Evolutionary conservation across 2,329 filamentous ascomycete species (phyloP), one percentile per base, ranked within the genome.

Genomic region (Penicillium brasilianum): DNA sequence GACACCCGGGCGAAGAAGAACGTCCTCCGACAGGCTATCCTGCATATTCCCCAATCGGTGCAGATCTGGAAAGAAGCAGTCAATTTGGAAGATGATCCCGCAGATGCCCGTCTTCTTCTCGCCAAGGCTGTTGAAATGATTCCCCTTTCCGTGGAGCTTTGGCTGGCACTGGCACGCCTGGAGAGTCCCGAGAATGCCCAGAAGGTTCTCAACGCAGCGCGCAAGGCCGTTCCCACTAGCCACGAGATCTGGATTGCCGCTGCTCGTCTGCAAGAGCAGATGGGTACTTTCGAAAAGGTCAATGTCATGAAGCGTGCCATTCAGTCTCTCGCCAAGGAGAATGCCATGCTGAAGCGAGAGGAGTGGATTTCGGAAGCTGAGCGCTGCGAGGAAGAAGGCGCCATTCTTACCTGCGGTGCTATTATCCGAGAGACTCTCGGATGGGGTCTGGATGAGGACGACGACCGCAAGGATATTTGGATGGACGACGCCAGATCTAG

Each of bases 51-150:
- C 0, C 92, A 97, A 72, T 98, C 94, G 0, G 95, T 98, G 51
- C 90, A 91, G 44, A 85, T 99, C n/a, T 99, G 95, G 95, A 99
- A 98, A 75, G 93, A 96, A 74, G 90, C 94, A 5, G 94, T 99
- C 64, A 98, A 98, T 69, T 81, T 98, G 58, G 95, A 98, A 73
- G 94, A 97, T 71, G 90, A 97, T 68, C 87, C 90, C 0, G 90
- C 89, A 32, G 93, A 97, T 79, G 96, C 96, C 4, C 89, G 89
- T 64, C 82, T 99, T 58, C 84, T 99, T 57, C 86, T 99, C 50
- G 93, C 93, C 51, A 97, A 97, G 78, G 96, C 96, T 0, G 96
- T 93, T 0, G 93, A 99, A 70, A 90, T 97, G 60, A 96, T 99
- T 58, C 94, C 94, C 0, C 83, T 96, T 7, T 97, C 94, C 0